Percentiles rank a stretch among this genome's conserved stretches.
Conservation (phyloP, 108 stramenopile species). For the Nitzschia inconspicua region DNA sequence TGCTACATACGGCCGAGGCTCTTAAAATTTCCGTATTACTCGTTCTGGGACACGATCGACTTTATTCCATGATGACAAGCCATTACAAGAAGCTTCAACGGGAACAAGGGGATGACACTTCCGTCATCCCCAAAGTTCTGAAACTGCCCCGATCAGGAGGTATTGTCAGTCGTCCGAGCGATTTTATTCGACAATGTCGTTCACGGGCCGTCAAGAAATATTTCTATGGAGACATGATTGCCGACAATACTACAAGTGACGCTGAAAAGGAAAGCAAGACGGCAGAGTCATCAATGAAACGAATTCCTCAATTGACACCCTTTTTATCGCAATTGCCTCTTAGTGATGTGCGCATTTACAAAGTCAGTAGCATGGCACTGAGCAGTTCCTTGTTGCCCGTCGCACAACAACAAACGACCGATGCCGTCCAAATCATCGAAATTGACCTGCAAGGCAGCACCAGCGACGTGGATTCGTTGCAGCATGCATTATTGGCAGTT, state of each 20-base stretch:
- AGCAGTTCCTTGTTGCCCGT: slow-evolving; percentile 77
- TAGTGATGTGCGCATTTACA: slow-evolving; percentile 54
- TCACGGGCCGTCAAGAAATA: slow-evolving; percentile 72
- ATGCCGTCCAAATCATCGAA: slow-evolving; percentile 60
- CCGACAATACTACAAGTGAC: slow-evolving; percentile 6
- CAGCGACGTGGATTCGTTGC: slow-evolving; percentile 21
- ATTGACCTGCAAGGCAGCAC: slow-evolving; percentile 37
- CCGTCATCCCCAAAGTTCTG: slow-evolving; percentile 59
- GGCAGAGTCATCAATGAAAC: slow-evolving; percentile 13
- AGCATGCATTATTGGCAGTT: slow-evolving; percentile 70
- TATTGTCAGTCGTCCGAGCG: slow-evolving; percentile 61
- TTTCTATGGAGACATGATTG: slow-evolving; percentile 67
- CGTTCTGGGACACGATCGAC: slow-evolving; percentile 83
- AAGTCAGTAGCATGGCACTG: slow-evolving; percentile 64
- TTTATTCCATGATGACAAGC: slow-evolving; percentile 78
- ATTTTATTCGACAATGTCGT: slow-evolving; percentile 54
- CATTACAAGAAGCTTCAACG: slow-evolving; percentile 47
- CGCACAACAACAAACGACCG: slow-evolving; percentile 78
- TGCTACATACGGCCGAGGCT: slow-evolving; percentile 66
- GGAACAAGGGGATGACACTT: not conserved
- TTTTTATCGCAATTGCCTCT: slow-evolving; percentile 63
- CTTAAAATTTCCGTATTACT: slow-evolving; percentile 72
- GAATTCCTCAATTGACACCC: slow-evolving; percentile 71
- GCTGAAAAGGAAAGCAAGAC: slow-evolving; percentile 7
- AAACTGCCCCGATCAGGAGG: slow-evolving; percentile 85